Evolutionary conservation across 2,329 filamentous ascomycete genomes (phyloP), one percentile per base, ranked within the genome.

Genomic region (Fusarium odoratissimum): DNA sequence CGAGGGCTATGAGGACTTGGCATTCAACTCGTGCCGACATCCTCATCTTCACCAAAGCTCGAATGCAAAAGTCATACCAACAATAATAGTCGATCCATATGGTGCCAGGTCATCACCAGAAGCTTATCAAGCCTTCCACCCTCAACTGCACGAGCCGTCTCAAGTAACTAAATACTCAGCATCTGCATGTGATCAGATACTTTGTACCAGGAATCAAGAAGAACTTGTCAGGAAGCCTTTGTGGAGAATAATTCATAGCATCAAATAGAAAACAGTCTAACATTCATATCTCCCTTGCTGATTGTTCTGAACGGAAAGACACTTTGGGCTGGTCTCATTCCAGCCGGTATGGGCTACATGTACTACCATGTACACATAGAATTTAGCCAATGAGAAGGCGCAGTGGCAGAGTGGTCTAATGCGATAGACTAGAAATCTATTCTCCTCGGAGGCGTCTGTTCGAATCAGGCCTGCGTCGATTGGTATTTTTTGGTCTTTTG

Each of bases 351-450:
- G 9, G 4, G 5, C 12, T 52, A 54, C 13, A 17, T 54, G 2
- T 28, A 40, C 23, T n/a, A 54, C 23, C 13, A 19, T 28, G 7
- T 0, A 9, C 13, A 5, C 9, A 0, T 0, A 9, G 9, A 17
- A 3, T n/a, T n/a, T 2, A 69, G 23, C 64, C 59, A 69, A 69
- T 69, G 4, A 64, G 16, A 60, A 70, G 67, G 67, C 67, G 65
- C 61, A 64, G 67, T 70, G 67, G 67, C 67, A 69, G 67, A 70
- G 67, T 70, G 67, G 67, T 70, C 67, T 70, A 70, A 70, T 69
- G 65, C 67, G 67, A 69, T 69, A 70, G 65, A 70, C 67, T 70
- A 70, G 67, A 70, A 70, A 70, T 70, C 65, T 70, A 69, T 69
- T 70, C 67, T 70, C 67, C 8, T 70, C 67, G 67, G 67, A 70